Evolutionary conservation across 805 yeast genomes (phyloP).

Genomic region (Lipomyces lipofer): DNA sequence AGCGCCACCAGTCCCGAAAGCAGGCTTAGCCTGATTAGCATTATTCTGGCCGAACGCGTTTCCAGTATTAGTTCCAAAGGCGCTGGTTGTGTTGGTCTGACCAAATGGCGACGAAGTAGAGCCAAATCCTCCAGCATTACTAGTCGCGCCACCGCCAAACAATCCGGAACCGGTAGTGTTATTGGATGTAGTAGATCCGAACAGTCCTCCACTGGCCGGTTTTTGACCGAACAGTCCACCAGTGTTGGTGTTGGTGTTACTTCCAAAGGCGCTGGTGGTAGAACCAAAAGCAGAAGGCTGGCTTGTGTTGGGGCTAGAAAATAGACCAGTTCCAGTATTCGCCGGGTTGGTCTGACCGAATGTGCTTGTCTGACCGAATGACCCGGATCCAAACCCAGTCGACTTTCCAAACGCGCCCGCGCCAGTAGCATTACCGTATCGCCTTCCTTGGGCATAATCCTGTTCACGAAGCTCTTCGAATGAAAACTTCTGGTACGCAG

Average conservation of each 20-base stretch:
- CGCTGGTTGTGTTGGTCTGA: constrained; percentile 36
- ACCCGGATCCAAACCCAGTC: constrained; percentile 32
- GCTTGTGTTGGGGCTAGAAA: constrained; percentile 42
- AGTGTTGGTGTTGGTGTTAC: constrained; percentile 30
- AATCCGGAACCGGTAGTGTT: constrained; percentile 21
- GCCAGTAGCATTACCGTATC: constrained; percentile 32
- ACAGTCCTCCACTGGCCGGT: constrained; percentile 18
- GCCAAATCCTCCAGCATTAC: constrained; percentile 26
- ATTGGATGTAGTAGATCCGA: constrained; percentile 24
- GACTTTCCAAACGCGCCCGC: constrained; percentile 35
- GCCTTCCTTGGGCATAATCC: constrained; percentile 77
- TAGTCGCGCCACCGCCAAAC: constrained; percentile 29
- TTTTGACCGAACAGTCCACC: constrained; percentile 33
- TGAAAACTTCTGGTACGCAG: constrained; percentile 78
- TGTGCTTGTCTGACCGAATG: constrained; percentile 35
- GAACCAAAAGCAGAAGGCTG: constrained; percentile 33
- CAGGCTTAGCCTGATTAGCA: constrained; percentile 29
- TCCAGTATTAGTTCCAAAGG: constrained; percentile 41
- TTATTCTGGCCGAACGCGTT: constrained; percentile 39
- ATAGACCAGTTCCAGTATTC: constrained; percentile 41
- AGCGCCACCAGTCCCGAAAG: constrained; percentile 25
- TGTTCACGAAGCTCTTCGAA: constrained; percentile 85
- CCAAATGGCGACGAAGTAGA: constrained; percentile 45
- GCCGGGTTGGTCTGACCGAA: constrained; percentile 20
- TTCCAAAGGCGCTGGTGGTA: constrained; percentile 22